Evolutionary conservation across 208 protist genomes (phyloP), one percentile per base, ranked within the genome.

Genomic region (Borovskyia barvae): DNA sequence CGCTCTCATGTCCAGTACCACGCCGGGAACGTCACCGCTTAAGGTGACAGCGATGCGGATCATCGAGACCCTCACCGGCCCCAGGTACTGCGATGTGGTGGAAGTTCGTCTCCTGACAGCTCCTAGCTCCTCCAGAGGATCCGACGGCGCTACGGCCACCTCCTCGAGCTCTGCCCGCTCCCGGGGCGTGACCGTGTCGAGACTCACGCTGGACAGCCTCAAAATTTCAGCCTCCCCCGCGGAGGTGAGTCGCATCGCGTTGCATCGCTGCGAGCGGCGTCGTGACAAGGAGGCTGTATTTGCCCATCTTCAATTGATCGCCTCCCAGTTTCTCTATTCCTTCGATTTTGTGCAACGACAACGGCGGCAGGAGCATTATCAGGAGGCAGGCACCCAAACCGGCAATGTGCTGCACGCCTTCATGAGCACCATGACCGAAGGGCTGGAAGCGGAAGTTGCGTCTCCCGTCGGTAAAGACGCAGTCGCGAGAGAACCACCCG

Each of bases 221-320:
- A n/a, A 14, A 20, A 19, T 70, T 0, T 58, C 63, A 2, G 2
- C 47, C 15, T 45, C 47, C 7, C 5, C 63, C 17, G 28, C 54
- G 14, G 63, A 70, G 53, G 20, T 70, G 37, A 29, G 47, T 15
- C 53, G 63, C 30, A 29, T 74, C 11, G 50, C 67, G 29, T 49
- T 87, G 14, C 61, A 42, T 19, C 65, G 80, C 3, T 52, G 51
- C 25, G 75, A 82, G 53, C 76, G 75, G 17, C 71, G 62, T 0
- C 56, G 66, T 11, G 76, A 83, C 40, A 65, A 71, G 17, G 66
- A 69, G 2, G 80, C 76, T 7, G 80, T 87, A 5, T 56, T 66
- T 7, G 37, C 67, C 8, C 72, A 83, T 41, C 43, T 80, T 47
- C 55, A 53, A 22, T 48, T 77, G 3, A 25, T 71, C 9, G 73